phyloP scores from a whole-genome alignment of 805 yeast species.

The Candida wancherniae region DNA sequence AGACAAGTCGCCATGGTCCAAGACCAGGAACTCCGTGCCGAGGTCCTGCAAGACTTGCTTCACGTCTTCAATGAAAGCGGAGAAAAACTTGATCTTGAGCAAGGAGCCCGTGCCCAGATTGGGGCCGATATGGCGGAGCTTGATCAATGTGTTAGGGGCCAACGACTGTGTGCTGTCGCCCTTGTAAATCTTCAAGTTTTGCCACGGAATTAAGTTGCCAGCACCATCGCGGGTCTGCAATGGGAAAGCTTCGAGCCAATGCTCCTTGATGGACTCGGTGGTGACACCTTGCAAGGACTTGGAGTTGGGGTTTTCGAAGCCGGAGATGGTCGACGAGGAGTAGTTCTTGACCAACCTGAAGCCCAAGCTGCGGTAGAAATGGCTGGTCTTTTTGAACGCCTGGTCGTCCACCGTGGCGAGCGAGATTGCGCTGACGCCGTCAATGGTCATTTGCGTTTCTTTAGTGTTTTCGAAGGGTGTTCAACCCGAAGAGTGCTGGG shows the following conservation, averaged over 20 bases:
- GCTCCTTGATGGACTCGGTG: conserved; percentile 60
- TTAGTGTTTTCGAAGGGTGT: background rate
- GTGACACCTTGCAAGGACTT: conserved; percentile 53
- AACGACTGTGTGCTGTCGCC: conserved; percentile 33
- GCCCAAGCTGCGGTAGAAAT: conserved; percentile 60
- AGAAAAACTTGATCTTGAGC: conserved; percentile 28
- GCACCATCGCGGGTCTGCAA: conserved; percentile 31
- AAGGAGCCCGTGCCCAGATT: conserved; percentile 5
- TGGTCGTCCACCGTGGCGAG: conserved; percentile 50
- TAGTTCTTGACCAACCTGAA: conserved; percentile 57
- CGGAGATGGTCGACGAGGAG: conserved; percentile 42
- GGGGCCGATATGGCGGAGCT: conserved; percentile 29
- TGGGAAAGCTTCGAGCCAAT: conserved; percentile 71
- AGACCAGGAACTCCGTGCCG: conserved; percentile 5
- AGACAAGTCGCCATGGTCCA: conserved; percentile 8
- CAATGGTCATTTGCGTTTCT: conserved; percentile 10
- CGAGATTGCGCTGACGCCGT: conserved; percentile 52
- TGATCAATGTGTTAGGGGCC: conserved; percentile 28
- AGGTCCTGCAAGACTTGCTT: conserved; percentile 15
- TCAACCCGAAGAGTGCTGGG: too few species aligned
- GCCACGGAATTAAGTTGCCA: conserved; percentile 38
- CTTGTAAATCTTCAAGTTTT: conserved; percentile 33
- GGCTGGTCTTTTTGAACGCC: conserved; percentile 42
- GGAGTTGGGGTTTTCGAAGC: conserved; percentile 17
- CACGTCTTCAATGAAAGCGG: conserved; percentile 24